These are phyloP conservation scores for Phaseolus coccineus DNA, from an alignment of 331 rosid species.

Conservation along the genomic window DNA sequence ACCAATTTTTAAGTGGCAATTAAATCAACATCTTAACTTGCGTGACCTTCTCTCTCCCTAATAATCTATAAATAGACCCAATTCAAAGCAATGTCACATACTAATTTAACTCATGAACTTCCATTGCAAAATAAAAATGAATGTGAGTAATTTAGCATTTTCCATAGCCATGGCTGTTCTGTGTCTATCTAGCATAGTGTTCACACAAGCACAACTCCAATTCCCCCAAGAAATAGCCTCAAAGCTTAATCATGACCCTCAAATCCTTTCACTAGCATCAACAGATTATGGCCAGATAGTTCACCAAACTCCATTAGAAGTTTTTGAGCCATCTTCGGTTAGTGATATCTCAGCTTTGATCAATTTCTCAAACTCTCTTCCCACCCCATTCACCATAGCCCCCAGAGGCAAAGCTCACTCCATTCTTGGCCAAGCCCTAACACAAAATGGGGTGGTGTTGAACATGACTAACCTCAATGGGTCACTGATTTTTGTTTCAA, in stretches of 20 bases:
- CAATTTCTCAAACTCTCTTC: constrained; percentile 45
- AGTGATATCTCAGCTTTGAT: constrained; percentile 36
- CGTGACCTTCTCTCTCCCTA: neutral
- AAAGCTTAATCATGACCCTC: constrained; percentile 35
- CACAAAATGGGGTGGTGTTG: constrained; percentile 66
- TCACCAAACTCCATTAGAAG: constrained; percentile 39
- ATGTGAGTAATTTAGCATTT: neutral
- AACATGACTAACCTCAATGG: constrained; percentile 60
- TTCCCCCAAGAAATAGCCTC: constrained; percentile 43
- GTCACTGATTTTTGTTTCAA: constrained; percentile 30
- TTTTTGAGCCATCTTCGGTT: constrained; percentile 36
- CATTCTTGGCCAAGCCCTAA: constrained; percentile 65
- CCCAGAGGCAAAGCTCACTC: constrained; percentile 78
- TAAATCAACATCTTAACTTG: no score
- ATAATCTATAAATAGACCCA: neutral
- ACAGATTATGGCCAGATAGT: constrained; percentile 52
- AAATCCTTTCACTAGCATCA: constrained; percentile 46
- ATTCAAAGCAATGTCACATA: neutral
- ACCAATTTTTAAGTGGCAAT: no score
- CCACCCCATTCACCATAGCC: constrained; percentile 44
- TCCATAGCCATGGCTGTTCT: constrained; percentile 9
- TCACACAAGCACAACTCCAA: neutral
- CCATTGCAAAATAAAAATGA: neutral
- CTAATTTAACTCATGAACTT: neutral
- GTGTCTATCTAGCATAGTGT: constrained; percentile 5